Evolutionary conservation across 1,284 basidiomycete genomes (phyloP).

Genomic region (Inonotus hispidus): DNA sequence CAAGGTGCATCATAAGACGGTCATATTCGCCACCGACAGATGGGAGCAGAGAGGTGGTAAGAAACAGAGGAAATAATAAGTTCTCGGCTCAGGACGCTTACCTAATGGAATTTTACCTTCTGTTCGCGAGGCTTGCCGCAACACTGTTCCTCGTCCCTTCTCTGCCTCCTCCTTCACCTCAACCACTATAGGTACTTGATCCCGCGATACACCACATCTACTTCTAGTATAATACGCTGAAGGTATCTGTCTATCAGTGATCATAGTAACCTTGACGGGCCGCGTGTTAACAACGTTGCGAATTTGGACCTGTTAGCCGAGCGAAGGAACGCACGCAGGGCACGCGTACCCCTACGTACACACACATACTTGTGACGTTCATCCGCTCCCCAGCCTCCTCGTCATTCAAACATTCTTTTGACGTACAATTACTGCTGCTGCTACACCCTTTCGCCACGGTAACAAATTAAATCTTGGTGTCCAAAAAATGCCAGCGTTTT

Average conservation of each 20-base stretch:
- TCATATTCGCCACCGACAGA: neutral
- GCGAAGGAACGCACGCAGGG: neutral
- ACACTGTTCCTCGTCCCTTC: neutral
- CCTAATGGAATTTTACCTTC: constrained; percentile 2
- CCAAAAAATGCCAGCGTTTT: constrained; percentile 13
- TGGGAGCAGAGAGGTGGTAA: neutral
- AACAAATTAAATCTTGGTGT: no score
- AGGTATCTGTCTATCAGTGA: neutral
- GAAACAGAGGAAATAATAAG: neutral
- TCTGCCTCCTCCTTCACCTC: no score
- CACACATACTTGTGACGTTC: neutral
- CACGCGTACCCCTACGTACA: neutral
- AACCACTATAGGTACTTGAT: no score
- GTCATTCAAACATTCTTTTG: neutral
- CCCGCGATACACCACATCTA: neutral
- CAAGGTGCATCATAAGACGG: no score
- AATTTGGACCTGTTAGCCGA: neutral
- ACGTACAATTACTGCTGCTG: neutral
- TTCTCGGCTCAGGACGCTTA: neutral
- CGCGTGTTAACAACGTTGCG: neutral
- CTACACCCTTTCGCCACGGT: neutral
- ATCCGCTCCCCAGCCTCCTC: neutral
- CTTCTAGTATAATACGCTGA: neutral
- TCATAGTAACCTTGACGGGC: neutral
- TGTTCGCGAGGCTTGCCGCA: constrained; percentile 1